These are phyloP conservation scores for Phytophthora podocarpi DNA, from an alignment of 352 stramenopile genomes.

Conservation along the genomic window DNA sequence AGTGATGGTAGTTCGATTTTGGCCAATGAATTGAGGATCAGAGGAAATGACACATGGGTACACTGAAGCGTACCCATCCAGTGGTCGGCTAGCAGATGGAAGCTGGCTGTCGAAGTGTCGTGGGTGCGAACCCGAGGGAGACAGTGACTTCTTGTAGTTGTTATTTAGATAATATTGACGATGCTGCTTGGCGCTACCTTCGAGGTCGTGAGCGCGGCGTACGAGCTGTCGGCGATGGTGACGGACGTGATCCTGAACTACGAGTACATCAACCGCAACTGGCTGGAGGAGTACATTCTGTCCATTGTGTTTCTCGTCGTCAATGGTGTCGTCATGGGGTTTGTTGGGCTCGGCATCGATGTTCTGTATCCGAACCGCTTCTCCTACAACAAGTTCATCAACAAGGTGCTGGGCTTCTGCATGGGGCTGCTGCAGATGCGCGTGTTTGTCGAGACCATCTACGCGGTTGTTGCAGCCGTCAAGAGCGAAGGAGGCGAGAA, in stretches of 20 bases:
- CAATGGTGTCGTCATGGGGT: conserved; percentile 62
- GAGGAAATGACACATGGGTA: not conserved
- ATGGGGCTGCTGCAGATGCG: conserved; percentile 69
- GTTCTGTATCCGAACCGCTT: conserved; percentile 44
- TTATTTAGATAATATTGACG: not conserved
- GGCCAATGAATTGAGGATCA: conserved; percentile 7
- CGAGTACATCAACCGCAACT: conserved; percentile 75
- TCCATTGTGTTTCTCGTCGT: conserved; percentile 71
- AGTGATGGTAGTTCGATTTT: conserved; percentile 20
- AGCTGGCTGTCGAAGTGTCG: not conserved
- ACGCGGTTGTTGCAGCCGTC: conserved; percentile 23
- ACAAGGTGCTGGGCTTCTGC: conserved; percentile 42
- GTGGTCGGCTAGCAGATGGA: not conserved
- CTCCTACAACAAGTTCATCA: conserved; percentile 26
- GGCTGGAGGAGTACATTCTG: conserved; percentile 75
- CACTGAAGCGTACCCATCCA: conserved; percentile 12
- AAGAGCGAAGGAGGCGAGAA: conserved; percentile 12
- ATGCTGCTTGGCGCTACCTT: conserved; percentile 38
- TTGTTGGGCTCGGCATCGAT: conserved; percentile 65
- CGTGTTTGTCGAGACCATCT: conserved; percentile 64
- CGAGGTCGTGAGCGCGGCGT: conserved; percentile 48
- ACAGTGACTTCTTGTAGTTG: not conserved
- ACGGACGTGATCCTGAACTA: conserved; percentile 76
- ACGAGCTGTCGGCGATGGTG: conserved; percentile 73
- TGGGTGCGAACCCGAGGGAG: conserved; percentile 6